phyloP scores from a whole-genome alignment of 306 rosid species.

The Sesbania bispinosa region DNA sequence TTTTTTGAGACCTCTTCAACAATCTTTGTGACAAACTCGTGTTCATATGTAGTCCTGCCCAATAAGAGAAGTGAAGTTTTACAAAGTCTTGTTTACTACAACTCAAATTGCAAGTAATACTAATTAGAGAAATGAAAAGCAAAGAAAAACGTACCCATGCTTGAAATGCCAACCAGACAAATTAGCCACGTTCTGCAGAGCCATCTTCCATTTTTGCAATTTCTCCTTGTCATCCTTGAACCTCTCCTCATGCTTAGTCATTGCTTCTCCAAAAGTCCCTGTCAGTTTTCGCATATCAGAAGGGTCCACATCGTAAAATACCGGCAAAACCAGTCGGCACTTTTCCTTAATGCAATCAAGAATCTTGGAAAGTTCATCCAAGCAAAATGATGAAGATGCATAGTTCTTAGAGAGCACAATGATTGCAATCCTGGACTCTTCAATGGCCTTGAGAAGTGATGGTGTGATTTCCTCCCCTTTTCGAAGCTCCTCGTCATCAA shows the following conservation, averaged over 20 bases:
- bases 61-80: neutral
- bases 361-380: conserved; percentile 1
- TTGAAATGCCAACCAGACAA: neutral
- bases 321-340: neutral
- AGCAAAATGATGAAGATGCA: neutral
- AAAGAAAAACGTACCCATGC: neutral
- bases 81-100: neutral
- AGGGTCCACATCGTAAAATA: neutral
- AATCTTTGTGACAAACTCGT: neutral
- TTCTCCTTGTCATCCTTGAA: neutral
- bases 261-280: neutral
- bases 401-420: neutral
- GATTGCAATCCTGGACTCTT: neutral
- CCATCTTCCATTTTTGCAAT: neutral
- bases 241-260: neutral
- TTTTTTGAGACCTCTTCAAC: neutral
- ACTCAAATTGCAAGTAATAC: neutral
- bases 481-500: neutral
- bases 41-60: neutral
- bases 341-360: neutral
- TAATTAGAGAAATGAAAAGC: neutral
- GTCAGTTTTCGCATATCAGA: neutral
- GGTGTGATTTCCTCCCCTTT: neutral
- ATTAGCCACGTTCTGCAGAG: neutral
- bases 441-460: neutral